Percentiles rank a stretch among this genome's conserved stretches.
Evolutionary conservation across 2,329 filamentous ascomycete genomes (phyloP).

Genomic region (Cytospora mali): DNA sequence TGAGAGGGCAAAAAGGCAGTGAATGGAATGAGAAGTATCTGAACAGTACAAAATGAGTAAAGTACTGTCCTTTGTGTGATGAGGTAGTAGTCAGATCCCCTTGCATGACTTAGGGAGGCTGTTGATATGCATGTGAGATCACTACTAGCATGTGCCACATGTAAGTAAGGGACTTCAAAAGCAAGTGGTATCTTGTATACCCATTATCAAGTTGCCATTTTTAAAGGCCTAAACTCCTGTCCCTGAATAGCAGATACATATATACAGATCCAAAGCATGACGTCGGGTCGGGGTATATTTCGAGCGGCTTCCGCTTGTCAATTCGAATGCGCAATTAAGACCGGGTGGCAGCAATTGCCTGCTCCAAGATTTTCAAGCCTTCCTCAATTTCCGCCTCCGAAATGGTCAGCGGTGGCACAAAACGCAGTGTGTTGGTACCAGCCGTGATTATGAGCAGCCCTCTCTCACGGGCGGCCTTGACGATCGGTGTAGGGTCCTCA

Average conservation of each 20-base stretch:
- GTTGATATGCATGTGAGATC: not conserved
- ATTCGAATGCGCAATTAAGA: conserved; percentile 13
- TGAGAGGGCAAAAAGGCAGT: not conserved
- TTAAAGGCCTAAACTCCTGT: conserved; percentile 19
- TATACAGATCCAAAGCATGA: conserved; percentile 16
- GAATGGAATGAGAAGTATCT: not conserved
- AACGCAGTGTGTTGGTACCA: conserved; percentile 87
- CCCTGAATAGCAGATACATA: conserved; percentile 7
- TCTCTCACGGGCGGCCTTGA: conserved; percentile 84
- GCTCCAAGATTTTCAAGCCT: conserved; percentile 74
- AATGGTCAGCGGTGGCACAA: conserved; percentile 86
- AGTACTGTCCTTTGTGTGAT: not conserved
- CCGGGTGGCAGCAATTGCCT: conserved; percentile 57
- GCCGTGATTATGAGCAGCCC: conserved; percentile 90
- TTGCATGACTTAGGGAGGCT: not conserved
- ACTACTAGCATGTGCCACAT: not conserved
- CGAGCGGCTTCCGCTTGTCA: conserved; percentile 1
- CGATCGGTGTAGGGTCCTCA: conserved; percentile 70
- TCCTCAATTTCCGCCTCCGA: conserved; percentile 77
- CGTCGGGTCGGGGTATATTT: not conserved
- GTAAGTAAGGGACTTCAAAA: not conserved
- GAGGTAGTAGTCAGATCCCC: not conserved
- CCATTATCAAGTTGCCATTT: conserved; percentile 5
- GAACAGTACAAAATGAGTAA: not conserved
- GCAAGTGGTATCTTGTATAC: not conserved